Evolutionary conservation across 225 moss, liverwort and hornwort genomes (phyloP), one percentile per base, ranked within the genome.

Genomic region (Marchantia paleacea): DNA sequence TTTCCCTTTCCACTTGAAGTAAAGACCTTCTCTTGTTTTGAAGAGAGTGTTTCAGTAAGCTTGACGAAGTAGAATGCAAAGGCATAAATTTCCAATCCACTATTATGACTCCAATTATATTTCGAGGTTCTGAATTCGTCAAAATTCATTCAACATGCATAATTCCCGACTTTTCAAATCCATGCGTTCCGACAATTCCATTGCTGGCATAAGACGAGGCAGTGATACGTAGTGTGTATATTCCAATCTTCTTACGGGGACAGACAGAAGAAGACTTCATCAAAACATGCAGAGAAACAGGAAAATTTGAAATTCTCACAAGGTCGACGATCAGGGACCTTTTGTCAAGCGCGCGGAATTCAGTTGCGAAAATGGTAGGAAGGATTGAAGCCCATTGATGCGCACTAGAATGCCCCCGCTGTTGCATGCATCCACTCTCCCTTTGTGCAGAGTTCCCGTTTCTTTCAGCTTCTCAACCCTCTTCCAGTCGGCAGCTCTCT

Each of bases 401-500:
- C 99, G 99, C 87, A 99, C 95, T 84, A 99, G 80, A 85, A 95
- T 87, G 47, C 99, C 99, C 28, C 99, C 99, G 73, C 90, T 95
- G 81, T 99, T 99, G 90, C 94, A 94, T 71, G 90, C 92, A 73
- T 95, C 99, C 39, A 99, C 91, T 85, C 94, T 91, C 69, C 99
- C 99, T 26, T 84, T 85, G 81, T 95, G 94, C 28, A 95, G 84
- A 31, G 83, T 82, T 72, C 99, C 94, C 26, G 85, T 84, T 80
- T 94, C 92, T 81, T 84, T 89, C 81, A 92, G 81, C 76, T 92
- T 95, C 87, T 91, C 94, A 52, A 91, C 91, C 87, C 89, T 95
- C 90, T 89, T 95, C 99, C 99, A 99, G 81, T 99, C 99, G 76
- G 90, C 90, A 85, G 94, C 87, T 91, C 86, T 94, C 99, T 99